phyloP scores from a whole-genome alignment of 73 alveolate species.

The Paramecium primaurelia region DNA sequence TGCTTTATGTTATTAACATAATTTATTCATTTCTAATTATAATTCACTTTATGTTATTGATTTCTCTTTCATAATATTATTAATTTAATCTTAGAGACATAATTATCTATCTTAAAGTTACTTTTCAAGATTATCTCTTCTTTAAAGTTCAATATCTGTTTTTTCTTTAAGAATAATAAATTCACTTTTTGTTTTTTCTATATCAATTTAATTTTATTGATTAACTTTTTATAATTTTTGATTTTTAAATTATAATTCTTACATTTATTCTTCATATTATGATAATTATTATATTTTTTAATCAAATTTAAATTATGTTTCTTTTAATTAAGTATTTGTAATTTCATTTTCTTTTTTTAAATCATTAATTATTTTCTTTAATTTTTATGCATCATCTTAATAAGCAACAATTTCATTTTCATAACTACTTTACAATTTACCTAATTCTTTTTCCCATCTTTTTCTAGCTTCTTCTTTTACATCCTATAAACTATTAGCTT shows the following conservation, averaged over 20 bases:
- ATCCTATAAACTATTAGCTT: not conserved
- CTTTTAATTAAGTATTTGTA: not conserved
- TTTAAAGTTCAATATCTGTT: not conserved
- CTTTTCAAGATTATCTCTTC: slow-evolving; percentile 16
- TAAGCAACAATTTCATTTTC: slow-evolving; percentile 26
- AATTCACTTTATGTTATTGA: not conserved
- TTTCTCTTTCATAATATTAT: slow-evolving; percentile 45
- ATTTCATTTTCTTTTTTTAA: not conserved
- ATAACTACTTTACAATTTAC: not conserved
- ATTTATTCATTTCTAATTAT: slow-evolving; percentile 5
- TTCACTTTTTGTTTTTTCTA: slow-evolving; percentile 38
- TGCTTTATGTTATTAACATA: not conserved
- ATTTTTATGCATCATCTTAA: not conserved
- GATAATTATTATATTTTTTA: not conserved
- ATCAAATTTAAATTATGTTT: not conserved
- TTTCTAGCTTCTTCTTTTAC: not conserved
- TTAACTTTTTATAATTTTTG: not conserved
- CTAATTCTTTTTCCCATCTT: slow-evolving; percentile 7
- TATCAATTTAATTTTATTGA: not conserved
- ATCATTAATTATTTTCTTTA: not conserved
- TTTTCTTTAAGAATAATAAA: not conserved
- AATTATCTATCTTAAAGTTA: not conserved
- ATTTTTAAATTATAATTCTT: slow-evolving; percentile 21
- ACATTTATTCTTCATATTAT: not conserved
- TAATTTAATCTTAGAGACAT: slow-evolving; percentile 18